Evolutionary conservation across 805 yeast species (phyloP).

Genomic region (Yarrowia divulgata): DNA sequence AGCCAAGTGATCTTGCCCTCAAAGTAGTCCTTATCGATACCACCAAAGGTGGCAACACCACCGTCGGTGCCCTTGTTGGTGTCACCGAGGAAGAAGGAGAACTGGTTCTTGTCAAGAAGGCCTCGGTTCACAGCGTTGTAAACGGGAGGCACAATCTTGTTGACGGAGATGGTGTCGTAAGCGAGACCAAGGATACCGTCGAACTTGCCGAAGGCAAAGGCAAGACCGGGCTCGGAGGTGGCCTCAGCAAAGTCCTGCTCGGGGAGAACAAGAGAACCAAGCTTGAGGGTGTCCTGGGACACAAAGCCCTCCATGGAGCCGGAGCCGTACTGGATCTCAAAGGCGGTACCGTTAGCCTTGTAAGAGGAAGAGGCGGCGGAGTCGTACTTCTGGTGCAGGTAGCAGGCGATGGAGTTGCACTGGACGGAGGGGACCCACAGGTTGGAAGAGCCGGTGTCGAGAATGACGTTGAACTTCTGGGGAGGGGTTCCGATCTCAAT

Average conservation of each 20-base stretch:
- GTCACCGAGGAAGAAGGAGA: constrained; percentile 91
- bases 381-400: constrained; percentile 89
- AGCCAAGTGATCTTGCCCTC: constrained; percentile 90
- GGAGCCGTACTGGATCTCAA: constrained; percentile 88
- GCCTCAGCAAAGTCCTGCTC: constrained; percentile 97
- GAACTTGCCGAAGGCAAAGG: constrained; percentile 98
- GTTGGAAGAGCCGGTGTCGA: constrained; percentile 97
- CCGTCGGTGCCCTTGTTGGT: constrained; percentile 70
- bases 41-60: constrained; percentile 96
- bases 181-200: constrained; percentile 97
- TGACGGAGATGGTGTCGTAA: constrained; percentile 87
- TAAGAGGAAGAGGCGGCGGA: constrained; percentile 82
- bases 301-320: constrained; percentile 93
- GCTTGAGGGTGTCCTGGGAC: constrained; percentile 79
- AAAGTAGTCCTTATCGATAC: constrained; percentile 77
- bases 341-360: constrained; percentile 84
- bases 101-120: constrained; percentile 80
- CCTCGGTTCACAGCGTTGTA: constrained; percentile 87
- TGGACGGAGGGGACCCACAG: constrained; percentile 94
- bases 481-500: constrained; percentile 91
- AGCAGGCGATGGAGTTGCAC: constrained; percentile 94
- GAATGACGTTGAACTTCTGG: constrained; percentile 89
- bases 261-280: constrained; percentile 86
- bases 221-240: constrained; percentile 95
- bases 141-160: constrained; percentile 90